Evolutionary conservation across 495 filamentous ascomycete genomes (phyloP), one percentile per base, ranked within the genome.

Genomic region (Podospora pseudoanserina): DNA sequence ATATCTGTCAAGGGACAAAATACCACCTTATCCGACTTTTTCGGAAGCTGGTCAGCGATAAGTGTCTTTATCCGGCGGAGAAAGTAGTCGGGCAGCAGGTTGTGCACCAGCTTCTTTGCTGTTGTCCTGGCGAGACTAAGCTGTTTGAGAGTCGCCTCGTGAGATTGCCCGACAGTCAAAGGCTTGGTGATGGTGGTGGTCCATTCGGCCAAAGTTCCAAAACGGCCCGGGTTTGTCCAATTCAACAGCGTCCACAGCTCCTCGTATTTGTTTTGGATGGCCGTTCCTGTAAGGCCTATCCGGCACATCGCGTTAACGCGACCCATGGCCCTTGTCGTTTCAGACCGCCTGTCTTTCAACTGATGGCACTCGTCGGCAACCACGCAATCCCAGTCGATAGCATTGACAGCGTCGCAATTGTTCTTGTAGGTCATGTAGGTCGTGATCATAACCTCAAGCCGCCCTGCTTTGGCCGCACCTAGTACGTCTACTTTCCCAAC

Each of bases 241-340:
- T 98, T 97, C 15, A 99, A 81, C 3, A 99, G 83, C 3, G 93
- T 95, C 95, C 95, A 99, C 1, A 99, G 85, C 77, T 99, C 96
- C 73, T 97, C 92, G 75, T 99, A 99, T 71, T 93, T 94, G 76
- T 99, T 99, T 68, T 99, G 95, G 19, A 99, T 97, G 9, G 96
- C 96, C 5, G 95, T 99, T 6, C 95, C 95, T 0, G 96, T 98
- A 27, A 99, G 80, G 0, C 95, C 95, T 66, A 99, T 95, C 26
- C 95, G 84, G 73, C 96, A 98, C 27, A 99, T 86, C 11, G 95
- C 87, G 73, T 99, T 99, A 71, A 98, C 83, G 65, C 92, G 85
- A 70, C 96, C 93, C 92, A 99, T 95, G 1, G 92, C 86, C 70
- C 90, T 85, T 0, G 96, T 97, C 6, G 90, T 90, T 60, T 89